Base-by-base conservation (phyloP, 2,329 filamentous ascomycete species). In the Arthrobotrys megalospora region DNA sequence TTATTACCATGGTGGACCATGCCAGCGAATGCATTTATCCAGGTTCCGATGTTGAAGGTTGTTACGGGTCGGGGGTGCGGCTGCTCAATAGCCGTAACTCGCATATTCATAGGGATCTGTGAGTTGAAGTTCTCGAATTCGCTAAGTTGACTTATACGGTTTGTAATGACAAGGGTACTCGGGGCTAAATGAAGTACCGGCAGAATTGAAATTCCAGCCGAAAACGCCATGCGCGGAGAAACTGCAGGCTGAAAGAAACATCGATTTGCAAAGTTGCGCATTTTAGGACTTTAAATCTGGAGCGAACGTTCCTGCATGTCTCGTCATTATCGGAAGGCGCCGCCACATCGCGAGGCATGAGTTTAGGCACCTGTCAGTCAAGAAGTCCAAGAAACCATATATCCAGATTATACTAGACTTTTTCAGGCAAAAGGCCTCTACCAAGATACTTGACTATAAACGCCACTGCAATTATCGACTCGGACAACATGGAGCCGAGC, bases 131-230 rank as follows among this genome's bases (percentile, higher is more conserved):
- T 70, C 48, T 67, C 58, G 73, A 71, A 58, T 66, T 70, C 48
- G 63, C 58, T 66, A 71, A 58, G 65, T 48, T 58, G 47, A 19
- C 34, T 19, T 50, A 16, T 69, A 55, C 32, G 45, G 53, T 21
- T 38, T 66, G n/a, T 28, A 52, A 19, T 8, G 32, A 52, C 58
- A 10, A n/a, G 50, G 66, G 43, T 71, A 8, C 67, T 77, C 73
- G 73, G 73, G 73, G 73, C 73, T 77, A 77, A 77, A 77, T 55
- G 28, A 21, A 36, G 47, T 55, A 53, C 73, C 73, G 73, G 73
- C 60, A 77, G 52, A 77, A 77, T 76, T 76, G 65, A 70, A 75
- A 65, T 50, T 66, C 65, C 58, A 76, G 58, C 73, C 58, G 67
- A 77, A 48, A 65, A 68, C 28, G 70, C 72, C 65, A 71, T 66